Base-by-base conservation (phyloP, 768 basidiomycete genomes). In the Lentinula raphanica region DNA sequence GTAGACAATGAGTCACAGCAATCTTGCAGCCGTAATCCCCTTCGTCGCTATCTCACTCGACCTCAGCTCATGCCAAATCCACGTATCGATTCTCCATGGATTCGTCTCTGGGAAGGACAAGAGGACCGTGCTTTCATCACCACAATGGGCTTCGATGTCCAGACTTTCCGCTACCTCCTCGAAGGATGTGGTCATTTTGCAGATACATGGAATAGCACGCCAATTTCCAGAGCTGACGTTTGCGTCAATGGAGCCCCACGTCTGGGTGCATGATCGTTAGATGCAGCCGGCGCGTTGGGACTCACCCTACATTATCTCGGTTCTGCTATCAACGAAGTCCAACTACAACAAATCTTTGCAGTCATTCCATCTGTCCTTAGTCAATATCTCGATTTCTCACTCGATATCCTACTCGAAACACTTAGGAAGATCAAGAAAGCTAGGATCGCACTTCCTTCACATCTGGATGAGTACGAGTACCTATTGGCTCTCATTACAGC, bases 331-430 rank as follows among this genome's bases (percentile, higher is more conserved):
- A 66, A 50, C 1, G 72, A 79, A 29, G 63, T 71, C 25, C 69
- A 64, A 25, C 66, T 80, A 1, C 70, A 74, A 55, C 73, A 79
- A 49, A 78, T 80, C 7, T 82, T 81, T 62, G 76, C 74, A 1
- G 62, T 80, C 5, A 67, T 75, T 12, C 76, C 77, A 11, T 27
- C 72, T 0, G 75, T 73, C 0, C 62, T 73, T 23, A 64, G 66
- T 0, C 63, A 69, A 0, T 80, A 80, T 59, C 58, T 78, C 44
- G 31, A 55, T 4, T 79, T 77, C 63, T 64, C 64, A 1, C 64
- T 69, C 1, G 6, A 42, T 0, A 67, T 77, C n/a, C 66, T 78
- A 0, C 66, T 71, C 2, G 15, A 44, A 0, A 69, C 66, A 1
- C 66, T 78, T 1, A 49, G 63, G 1, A 35, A 27, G 1, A 68